Conservation (phyloP, 2,329 filamentous ascomycete genomes). For the Rasamsonia emersonii region DNA sequence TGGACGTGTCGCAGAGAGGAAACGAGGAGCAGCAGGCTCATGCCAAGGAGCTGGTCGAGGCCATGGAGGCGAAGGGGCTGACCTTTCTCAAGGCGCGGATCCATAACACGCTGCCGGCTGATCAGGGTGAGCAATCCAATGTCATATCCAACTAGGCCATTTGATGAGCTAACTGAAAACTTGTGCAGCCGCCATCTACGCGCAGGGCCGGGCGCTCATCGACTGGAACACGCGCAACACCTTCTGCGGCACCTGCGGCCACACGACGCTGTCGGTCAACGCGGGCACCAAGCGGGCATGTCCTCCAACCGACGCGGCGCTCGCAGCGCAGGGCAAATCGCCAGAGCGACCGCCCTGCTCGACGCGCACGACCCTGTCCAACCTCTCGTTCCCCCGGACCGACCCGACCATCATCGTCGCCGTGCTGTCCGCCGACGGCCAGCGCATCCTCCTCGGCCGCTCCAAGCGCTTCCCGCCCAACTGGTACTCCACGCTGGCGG, state of each 20-base stretch:
- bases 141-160: neutral
- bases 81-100: constrained; percentile 60
- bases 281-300: constrained; percentile 38
- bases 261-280: constrained; percentile 56
- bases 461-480: constrained; percentile 72
- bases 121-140: constrained; percentile 43
- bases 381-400: constrained; percentile 83
- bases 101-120: constrained; percentile 50
- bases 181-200: constrained; percentile 70
- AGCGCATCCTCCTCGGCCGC: constrained; percentile 72
- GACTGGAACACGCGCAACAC: constrained; percentile 94
- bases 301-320: constrained; percentile 35
- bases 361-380: constrained; percentile 77
- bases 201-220: constrained; percentile 74
- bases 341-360: constrained; percentile 58
- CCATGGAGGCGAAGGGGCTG: constrained; percentile 52
- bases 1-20: constrained; percentile 74
- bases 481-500: constrained; percentile 85
- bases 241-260: constrained; percentile 84
- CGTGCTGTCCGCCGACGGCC: constrained; percentile 71
- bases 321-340: constrained; percentile 19
- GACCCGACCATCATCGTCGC: constrained; percentile 95
- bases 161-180: neutral
- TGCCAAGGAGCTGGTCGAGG: constrained; percentile 52
- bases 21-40: constrained; percentile 47